Evolutionary conservation across 2,329 filamentous ascomycete species (phyloP), one percentile per base, ranked within the genome.

Genomic region (Fusarium pilosicola): DNA sequence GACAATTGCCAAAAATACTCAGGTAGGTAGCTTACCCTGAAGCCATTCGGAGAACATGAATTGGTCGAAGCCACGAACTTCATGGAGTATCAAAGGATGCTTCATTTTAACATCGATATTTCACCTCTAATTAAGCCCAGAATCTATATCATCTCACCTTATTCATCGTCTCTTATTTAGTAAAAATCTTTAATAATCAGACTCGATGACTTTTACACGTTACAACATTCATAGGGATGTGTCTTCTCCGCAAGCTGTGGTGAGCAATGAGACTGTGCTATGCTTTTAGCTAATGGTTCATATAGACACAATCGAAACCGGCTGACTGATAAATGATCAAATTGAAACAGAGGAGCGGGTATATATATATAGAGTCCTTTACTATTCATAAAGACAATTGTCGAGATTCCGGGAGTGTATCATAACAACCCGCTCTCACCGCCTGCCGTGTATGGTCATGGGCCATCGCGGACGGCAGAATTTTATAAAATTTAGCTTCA

Each of bases 401-500:
- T 55, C 20, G 24, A 14, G 20, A 28, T 52, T 26, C 15, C 12
- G 39, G n/a, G n/a, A 51, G 30, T 34, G 3, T 13, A 24, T 36
- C 32, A 9, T 8, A 17, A 34, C 14, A 34, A 17, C 8, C 14
- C 14, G 14, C 32, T 36, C 55, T 51, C 55, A 71, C 68, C 68
- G 68, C 68, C 68, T 71, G 34, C 68, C 41, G 7, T 3, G 24
- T 68, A 13, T 2, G 36, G 15, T 26, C 22, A 6, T 9, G 7
- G 18, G 12, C 17, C 36, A 49, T 59, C n/a, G 41, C 9, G 8
- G 34, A n/a, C 26, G 68, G 68, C 68, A 71, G 68, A 71, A 71
- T 55, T 55, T 71, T 32, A 57, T 52, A 71, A 71, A 71, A 52
- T 71, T 71, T 71, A 71, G 66, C 49, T 70, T 34, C 38, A 49